phyloP scores from a whole-genome alignment of 106 monocot species.

The Acorus calamus region DNA sequence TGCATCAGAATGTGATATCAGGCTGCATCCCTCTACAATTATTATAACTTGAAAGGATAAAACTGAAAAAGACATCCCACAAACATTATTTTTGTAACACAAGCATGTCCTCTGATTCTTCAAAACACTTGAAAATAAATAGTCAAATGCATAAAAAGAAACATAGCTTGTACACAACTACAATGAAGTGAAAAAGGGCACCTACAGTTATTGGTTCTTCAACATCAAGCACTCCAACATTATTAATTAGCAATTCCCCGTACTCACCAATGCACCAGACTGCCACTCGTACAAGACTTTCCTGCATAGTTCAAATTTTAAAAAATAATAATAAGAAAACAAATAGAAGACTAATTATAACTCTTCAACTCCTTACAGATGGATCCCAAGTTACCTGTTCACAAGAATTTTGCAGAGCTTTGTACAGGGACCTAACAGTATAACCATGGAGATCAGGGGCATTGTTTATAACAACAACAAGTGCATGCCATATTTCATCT shows the following conservation, averaged over 20 bases:
- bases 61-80: no score
- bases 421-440: slow-evolving; percentile 81
- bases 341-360: background rate
- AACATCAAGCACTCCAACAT: slow-evolving; percentile 51
- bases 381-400: slow-evolving; percentile 51
- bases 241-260: slow-evolving; percentile 87
- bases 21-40: no score
- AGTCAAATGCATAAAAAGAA: no score
- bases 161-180: no score
- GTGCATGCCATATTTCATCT: slow-evolving; percentile 96
- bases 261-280: slow-evolving; percentile 99
- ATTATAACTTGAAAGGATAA: no score
- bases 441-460: slow-evolving; percentile 96
- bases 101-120: no score
- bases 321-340: background rate
- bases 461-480: slow-evolving; percentile 92
- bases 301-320: slow-evolving; percentile 32
- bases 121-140: no score
- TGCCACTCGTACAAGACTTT: slow-evolving; percentile 74
- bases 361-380: no score
- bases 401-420: slow-evolving; percentile 50
- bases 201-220: slow-evolving; percentile 92
- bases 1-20: no score
- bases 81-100: no score
- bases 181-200: background rate